Evolutionary conservation across 306 rosid genomes (phyloP).

Genomic region (Begonia peltatifolia): DNA sequence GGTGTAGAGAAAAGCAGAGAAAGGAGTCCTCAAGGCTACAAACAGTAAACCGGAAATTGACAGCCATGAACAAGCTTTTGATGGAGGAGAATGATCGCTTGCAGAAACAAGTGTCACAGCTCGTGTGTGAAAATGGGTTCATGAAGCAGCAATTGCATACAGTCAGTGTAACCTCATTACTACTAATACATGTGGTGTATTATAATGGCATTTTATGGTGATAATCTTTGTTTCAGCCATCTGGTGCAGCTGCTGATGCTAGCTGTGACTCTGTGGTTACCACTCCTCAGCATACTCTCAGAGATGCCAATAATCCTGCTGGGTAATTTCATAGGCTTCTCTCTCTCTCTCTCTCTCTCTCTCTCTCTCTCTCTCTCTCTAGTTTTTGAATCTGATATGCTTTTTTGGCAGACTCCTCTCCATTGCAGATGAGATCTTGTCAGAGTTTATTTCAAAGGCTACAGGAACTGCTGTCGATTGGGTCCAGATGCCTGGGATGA

Average conservation of each 20-base stretch:
- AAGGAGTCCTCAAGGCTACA: conserved; percentile 89
- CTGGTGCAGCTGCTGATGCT: conserved; percentile 82
- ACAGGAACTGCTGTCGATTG: conserved; percentile 99
- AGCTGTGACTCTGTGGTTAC: conserved; percentile 86
- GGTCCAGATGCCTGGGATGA: conserved; percentile 99
- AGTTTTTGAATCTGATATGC: neutral
- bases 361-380: neutral
- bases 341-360: conserved; percentile 4
- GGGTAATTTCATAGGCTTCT: conserved; percentile 40
- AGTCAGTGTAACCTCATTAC: conserved; percentile 28
- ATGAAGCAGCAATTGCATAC: conserved; percentile 88
- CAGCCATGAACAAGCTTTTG: conserved; percentile 90
- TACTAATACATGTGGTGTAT: conserved; percentile 2
- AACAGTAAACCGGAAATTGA: conserved; percentile 73
- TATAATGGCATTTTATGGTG: too few species aligned
- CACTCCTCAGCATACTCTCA: conserved; percentile 61
- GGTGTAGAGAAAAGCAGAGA: conserved; percentile 98
- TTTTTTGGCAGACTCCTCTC: conserved; percentile 72
- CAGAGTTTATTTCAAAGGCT: conserved; percentile 99
- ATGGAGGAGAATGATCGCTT: conserved; percentile 98
- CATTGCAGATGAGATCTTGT: conserved; percentile 95
- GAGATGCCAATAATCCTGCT: conserved; percentile 96
- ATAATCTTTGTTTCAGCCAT: too few species aligned
- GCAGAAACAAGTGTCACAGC: conserved; percentile 96
- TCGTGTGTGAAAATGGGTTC: conserved; percentile 83